Conservation (phyloP, 495 filamentous ascomycete species). For the Hypoxylon cercidicola region DNA sequence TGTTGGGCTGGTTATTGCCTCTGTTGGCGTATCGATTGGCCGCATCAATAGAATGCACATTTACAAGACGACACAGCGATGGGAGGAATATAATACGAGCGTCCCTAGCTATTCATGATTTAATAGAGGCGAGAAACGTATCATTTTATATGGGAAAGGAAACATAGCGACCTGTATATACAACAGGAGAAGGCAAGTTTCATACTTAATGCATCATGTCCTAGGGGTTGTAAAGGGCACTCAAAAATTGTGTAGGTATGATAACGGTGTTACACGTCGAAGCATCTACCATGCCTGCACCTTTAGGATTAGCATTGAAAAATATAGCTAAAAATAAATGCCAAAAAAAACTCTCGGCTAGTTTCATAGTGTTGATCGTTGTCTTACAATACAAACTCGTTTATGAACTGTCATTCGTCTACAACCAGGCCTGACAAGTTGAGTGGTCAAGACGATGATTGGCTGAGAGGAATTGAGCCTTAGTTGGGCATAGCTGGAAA, state of each 20-base stretch:
- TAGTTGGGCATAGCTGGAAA: constrained; percentile 5
- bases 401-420: neutral
- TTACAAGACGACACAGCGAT: constrained; percentile 7
- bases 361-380: too few relatives aligned
- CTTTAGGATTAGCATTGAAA: too few relatives aligned
- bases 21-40: constrained; percentile 15
- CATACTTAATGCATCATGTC: too few relatives aligned
- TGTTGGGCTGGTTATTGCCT: constrained; percentile 9
- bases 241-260: too few relatives aligned
- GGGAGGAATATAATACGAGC: constrained; percentile 32
- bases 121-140: constrained; percentile 33
- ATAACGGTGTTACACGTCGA: too few relatives aligned
- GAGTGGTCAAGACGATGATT: constrained; percentile 6
- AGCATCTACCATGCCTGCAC: too few relatives aligned
- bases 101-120: constrained; percentile 22
- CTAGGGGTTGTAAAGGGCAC: too few relatives aligned
- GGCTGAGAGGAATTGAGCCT: neutral
- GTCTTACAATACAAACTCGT: too few relatives aligned
- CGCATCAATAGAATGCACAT: constrained; percentile 21
- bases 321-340: too few relatives aligned
- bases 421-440: neutral
- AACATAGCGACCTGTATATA: constrained; percentile 2
- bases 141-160: constrained; percentile 8
- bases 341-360: too few relatives aligned
- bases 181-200: constrained; percentile 1